These are phyloP conservation scores for Bipolaris zeicola DNA, from an alignment of 2,329 filamentous ascomycete species.

Conservation along the genomic window DNA sequence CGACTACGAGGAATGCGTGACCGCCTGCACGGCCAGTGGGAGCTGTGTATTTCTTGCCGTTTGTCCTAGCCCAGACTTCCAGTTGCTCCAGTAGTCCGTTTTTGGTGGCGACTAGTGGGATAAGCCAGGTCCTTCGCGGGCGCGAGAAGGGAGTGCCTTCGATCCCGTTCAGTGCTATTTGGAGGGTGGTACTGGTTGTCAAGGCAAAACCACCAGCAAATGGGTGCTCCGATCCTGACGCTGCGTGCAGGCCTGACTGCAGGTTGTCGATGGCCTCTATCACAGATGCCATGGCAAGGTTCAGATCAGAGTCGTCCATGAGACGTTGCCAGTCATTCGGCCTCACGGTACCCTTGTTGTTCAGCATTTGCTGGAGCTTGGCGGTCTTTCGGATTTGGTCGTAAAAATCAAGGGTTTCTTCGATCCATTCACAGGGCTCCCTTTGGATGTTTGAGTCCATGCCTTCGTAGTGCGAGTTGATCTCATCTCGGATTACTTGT, in stretches of 20 bases:
- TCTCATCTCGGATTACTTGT: not conserved
- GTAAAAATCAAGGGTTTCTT: not conserved
- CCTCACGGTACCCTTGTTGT: no score
- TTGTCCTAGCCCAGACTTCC: not conserved
- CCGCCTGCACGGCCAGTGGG: not conserved
- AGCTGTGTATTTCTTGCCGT: not conserved
- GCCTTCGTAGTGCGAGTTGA: not conserved
- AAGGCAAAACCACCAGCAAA: constrained; percentile 3
- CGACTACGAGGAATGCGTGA: not conserved
- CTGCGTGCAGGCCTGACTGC: not conserved
- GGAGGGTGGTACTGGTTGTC: not conserved
- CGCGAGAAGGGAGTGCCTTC: not conserved
- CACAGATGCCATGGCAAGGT: not conserved
- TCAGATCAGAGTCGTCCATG: not conserved
- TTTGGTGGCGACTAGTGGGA: not conserved
- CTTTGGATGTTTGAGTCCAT: not conserved
- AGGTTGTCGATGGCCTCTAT: constrained; percentile 1
- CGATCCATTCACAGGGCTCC: not conserved
- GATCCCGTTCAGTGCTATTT: not conserved
- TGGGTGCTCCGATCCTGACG: not conserved
- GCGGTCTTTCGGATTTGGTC: not conserved
- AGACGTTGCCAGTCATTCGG: not conserved
- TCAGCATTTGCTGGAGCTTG: not conserved
- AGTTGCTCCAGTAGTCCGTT: not conserved
- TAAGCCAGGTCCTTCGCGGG: constrained; percentile 6